A percentile compares a stretch with the other conserved stretches of the same genome.
phyloP scores from a whole-genome alignment of 352 stramenopile genomes.

The Pythium myriotylum region DNA sequence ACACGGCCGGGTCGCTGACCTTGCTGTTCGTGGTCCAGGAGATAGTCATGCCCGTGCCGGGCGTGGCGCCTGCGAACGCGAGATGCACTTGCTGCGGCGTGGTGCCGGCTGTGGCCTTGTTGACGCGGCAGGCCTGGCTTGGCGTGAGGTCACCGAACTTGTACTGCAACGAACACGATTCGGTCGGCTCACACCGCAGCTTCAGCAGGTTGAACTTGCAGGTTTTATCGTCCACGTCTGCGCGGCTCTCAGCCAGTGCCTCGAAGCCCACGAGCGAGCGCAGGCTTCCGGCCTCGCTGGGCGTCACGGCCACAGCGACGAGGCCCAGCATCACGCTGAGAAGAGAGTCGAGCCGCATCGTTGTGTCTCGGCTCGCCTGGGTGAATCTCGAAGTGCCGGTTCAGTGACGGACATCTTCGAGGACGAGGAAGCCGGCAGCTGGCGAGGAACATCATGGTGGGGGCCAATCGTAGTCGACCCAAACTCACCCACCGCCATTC shows the following conservation, averaged over 20 bases:
- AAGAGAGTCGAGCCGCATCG: too few relatives aligned
- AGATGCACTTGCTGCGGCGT: slow-evolving; percentile 52
- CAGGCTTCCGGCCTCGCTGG: not conserved
- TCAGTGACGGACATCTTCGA: too few relatives aligned
- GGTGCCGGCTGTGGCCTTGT: not conserved
- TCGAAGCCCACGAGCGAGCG: slow-evolving; percentile 2
- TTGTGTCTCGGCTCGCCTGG: too few relatives aligned
- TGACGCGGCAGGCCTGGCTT: slow-evolving; percentile 24
- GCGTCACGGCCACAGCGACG: not conserved
- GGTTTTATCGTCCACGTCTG: slow-evolving; percentile 1
- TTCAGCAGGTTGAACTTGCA: slow-evolving; percentile 13
- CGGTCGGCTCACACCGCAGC: slow-evolving; percentile 9
- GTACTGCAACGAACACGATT: slow-evolving; percentile 17
- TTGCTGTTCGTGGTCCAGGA: slow-evolving; percentile 45
- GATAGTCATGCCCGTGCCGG: slow-evolving; percentile 44
- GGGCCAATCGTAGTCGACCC: too few relatives aligned
- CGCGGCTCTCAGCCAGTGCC: not conserved
- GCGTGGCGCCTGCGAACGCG: slow-evolving; percentile 42
- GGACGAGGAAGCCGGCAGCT: not conserved
- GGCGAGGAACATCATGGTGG: not conserved
- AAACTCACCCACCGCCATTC: too few relatives aligned
- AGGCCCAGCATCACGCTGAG: not conserved
- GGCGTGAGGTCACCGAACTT: slow-evolving; percentile 23
- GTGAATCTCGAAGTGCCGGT: too few relatives aligned
- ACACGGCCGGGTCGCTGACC: slow-evolving; percentile 39